Base-by-base conservation (phyloP, 345 rosid species). In the Lumnitzera racemosa region DNA sequence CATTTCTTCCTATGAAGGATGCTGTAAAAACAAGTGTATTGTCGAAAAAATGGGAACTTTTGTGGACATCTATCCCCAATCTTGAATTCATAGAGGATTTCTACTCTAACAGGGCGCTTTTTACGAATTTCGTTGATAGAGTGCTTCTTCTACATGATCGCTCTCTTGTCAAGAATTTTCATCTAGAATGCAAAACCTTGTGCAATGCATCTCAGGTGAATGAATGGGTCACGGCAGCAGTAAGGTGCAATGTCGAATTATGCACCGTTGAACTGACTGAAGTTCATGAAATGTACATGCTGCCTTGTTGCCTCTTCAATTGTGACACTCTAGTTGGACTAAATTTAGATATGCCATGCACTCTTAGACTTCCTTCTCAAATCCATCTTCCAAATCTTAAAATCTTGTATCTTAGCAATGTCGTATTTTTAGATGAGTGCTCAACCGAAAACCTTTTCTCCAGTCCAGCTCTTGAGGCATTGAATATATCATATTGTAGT, bases 281-380 rank as follows among this genome's bases (percentile, higher is more conserved):
- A 36, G 43, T 36, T 36, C 1, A 4, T 36, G 11, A 36, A 9
- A 4, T 9, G 10, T 56, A 29, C 3, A 4, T n/a, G 24, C 15
- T 36, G 59, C 59, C 59, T 31, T 36, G 13, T 56, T 56, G 15
- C 47, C 46, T 56, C 47, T 56, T 56, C 59, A n/a, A 47, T 5
- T 56, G 59, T 4, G 47, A 43, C 36, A 56, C 47, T 29, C 47
- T 56, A 14, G 46, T 47, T 15, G 14, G 1, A 20, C 12, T 56
- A 29, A 24, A 11, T 29, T 31, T 56, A 56, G 36, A 17, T 14
- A 56, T 31, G 24, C 59, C 58, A 3, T 36, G 47, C 24, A 47
- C 13, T 15, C 27, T 60, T 51, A 9, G 7, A 25, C 51, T 59
- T 20, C 20, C 63, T 0, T 48, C 51, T 25, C 24, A 4, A 24